phyloP scores from a whole-genome alignment of 1,284 basidiomycete genomes.

The Malassezia restricta region DNA sequence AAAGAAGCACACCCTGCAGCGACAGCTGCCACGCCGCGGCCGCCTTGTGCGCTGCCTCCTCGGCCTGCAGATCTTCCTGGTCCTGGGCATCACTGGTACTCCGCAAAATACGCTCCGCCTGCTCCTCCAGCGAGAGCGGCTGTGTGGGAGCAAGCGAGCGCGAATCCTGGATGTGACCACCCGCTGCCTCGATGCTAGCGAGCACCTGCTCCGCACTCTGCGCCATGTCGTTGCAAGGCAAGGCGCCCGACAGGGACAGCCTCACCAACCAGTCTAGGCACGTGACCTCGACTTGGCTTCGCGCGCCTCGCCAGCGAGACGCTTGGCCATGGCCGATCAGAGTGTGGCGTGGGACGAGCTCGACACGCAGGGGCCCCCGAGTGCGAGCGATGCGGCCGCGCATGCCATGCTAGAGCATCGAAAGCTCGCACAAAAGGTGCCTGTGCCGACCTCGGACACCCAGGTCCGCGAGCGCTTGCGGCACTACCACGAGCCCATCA shows the following conservation, averaged over 20 bases:
- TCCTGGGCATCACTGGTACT: conserved; percentile 20
- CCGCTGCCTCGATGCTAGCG: conserved; percentile 22
- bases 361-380: conserved; percentile 2
- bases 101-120: conserved; percentile 14
- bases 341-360: conserved; percentile 12
- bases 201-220: conserved; percentile 32
- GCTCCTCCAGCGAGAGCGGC: conserved; percentile 1
- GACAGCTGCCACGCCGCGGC: conserved; percentile 40
- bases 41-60: conserved; percentile 31
- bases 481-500: conserved; percentile 89
- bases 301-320: background rate
- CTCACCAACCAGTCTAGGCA: background rate
- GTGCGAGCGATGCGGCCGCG: conserved; percentile 22
- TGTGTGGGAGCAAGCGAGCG: conserved; percentile 22
- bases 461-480: conserved; percentile 76
- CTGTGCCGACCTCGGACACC: conserved; percentile 90
- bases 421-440: conserved; percentile 81
- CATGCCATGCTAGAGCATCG: conserved; percentile 30
- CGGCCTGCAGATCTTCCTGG: conserved; percentile 22
- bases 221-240: no score
- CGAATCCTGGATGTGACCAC: conserved; percentile 29
- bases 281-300: background rate
- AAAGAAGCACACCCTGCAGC: conserved; percentile 37
- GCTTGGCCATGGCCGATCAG: conserved; percentile 4
- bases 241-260: background rate